Evolutionary conservation across 352 stramenopile species (phyloP), one percentile per base, ranked within the genome.

Genomic region (Halophytophthora polymorphica): DNA sequence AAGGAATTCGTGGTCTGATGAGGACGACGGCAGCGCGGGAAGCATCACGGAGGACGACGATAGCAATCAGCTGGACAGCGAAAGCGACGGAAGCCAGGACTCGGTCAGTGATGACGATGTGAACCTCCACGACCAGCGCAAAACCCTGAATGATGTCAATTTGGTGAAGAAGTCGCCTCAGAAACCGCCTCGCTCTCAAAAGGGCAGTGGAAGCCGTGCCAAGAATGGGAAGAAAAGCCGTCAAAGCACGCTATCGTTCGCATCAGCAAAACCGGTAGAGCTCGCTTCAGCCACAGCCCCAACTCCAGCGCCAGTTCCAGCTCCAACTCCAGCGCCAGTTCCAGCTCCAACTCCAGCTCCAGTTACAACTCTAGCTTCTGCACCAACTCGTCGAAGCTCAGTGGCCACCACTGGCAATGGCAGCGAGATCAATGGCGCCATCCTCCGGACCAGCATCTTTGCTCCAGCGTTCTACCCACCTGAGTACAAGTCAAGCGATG

Each of bases 381-480:
- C 31, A 39, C 13, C n/a, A 34, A 1, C 18, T 12, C 45, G 29
- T 7, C 52, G 55, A 45, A 21, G 35, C 8, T 6, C 17, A 58
- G n/a, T 18, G 41, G n/a, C 28, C 22, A 50, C 21, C 43, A 36
- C 46, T 23, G 8, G 12, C 18, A 56, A 60, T 18, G 35, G 53
- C 21, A 38, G 35, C 22, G 36, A 18, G 12, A 46, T 50, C n/a
- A 58, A 28, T 40, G 39, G 45, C 6, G 3, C 53, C 35, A 29
- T 74, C 7, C 50, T 71, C 11, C 50, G 76, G n/a, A 56, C 54
- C 8, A 58, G 55, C 21, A 64, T 78, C 22, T 83, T 83, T 34
- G 23, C 54, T 0, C 67, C 73, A 33, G 47, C 43, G 19, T 60
- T 68, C 44, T 63, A 66, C 19, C 61, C 67, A 1, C 36, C 45